These are phyloP conservation scores for Astrephomene gubernaculifera DNA, from an alignment of 139 green algal species.

Conservation along the genomic window DNA sequence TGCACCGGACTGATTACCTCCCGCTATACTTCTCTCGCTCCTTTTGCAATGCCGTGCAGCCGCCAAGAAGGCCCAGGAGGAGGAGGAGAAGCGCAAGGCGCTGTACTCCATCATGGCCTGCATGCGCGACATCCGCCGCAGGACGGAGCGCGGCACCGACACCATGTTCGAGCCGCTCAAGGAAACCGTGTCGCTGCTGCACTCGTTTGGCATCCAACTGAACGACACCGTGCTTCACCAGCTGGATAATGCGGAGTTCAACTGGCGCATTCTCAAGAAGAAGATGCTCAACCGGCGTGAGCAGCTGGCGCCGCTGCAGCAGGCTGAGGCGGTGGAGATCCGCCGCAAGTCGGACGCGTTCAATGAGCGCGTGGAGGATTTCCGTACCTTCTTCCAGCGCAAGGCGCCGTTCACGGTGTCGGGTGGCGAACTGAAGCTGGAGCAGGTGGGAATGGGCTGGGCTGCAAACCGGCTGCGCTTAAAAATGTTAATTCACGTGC, in stretches of 20 bases:
- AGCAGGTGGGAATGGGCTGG: constrained; percentile 64
- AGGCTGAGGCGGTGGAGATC: constrained; percentile 84
- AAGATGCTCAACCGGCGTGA: constrained; percentile 89
- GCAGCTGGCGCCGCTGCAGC: constrained; percentile 79
- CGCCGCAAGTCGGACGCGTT: constrained; percentile 86
- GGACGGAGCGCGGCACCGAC: constrained; percentile 77
- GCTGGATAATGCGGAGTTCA: constrained; percentile 76
- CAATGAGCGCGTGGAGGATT: constrained; percentile 78
- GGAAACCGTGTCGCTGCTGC: constrained; percentile 79
- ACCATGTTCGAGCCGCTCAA: constrained; percentile 89
- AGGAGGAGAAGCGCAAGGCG: constrained; percentile 62
- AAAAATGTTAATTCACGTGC: no score
- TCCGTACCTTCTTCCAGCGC: constrained; percentile 85
- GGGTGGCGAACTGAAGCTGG: constrained; percentile 70
- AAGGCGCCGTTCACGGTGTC: constrained; percentile 77
- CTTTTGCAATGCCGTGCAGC: no score
- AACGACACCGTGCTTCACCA: constrained; percentile 64
- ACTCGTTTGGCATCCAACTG: constrained; percentile 76
- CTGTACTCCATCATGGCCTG: constrained; percentile 89
- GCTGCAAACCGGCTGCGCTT: no score
- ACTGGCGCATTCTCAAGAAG: constrained; percentile 84
- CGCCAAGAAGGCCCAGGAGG: constrained; percentile 49
- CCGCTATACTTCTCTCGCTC: no score
- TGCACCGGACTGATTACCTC: no score
- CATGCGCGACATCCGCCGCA: constrained; percentile 90